Conservation (phyloP, 768 basidiomycete species). For the Solioccasus polychromus region DNA sequence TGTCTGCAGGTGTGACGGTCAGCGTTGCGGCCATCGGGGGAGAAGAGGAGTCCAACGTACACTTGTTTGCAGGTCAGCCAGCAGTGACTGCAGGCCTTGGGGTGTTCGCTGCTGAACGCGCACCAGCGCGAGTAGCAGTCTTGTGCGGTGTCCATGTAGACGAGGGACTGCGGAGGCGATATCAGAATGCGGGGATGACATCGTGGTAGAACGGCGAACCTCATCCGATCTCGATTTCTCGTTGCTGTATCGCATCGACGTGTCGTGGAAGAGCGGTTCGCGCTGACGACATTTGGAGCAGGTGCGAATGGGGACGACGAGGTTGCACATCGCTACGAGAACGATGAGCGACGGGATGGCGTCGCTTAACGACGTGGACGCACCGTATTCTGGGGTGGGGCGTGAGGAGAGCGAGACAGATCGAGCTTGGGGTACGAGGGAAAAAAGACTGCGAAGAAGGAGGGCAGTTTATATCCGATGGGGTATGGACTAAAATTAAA, state of each 20-base stretch:
- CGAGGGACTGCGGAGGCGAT: slow-evolving; percentile 4
- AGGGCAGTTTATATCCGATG: slow-evolving; percentile 11
- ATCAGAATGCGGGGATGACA: background rate
- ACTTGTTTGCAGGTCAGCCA: slow-evolving; percentile 29
- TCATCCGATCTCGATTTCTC: slow-evolving; percentile 19
- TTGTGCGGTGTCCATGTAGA: slow-evolving; percentile 31
- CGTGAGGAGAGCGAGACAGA: background rate
- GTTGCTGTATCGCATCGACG: slow-evolving; percentile 7
- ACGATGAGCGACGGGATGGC: slow-evolving; percentile 1
- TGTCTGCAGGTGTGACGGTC: slow-evolving; percentile 18
- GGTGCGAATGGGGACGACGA: slow-evolving; percentile 29
- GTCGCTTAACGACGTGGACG: background rate
- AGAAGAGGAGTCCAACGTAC: slow-evolving; percentile 15
- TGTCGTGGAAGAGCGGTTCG: slow-evolving; percentile 27
- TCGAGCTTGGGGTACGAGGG: background rate
- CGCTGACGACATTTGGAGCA: slow-evolving; percentile 27
- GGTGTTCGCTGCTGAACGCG: slow-evolving; percentile 29
- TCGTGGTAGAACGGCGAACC: slow-evolving; percentile 15
- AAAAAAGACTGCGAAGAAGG: background rate
- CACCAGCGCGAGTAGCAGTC: slow-evolving; percentile 32
- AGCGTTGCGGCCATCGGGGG: background rate
- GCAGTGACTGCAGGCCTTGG: slow-evolving; percentile 22
- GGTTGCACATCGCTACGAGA: slow-evolving; percentile 26
- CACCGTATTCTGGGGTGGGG: background rate
- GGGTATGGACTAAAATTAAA: background rate